Percentiles rank a stretch among this genome's conserved stretches.
Conservation (phyloP, 306 rosid genomes). For the Cicer judaicum region DNA sequence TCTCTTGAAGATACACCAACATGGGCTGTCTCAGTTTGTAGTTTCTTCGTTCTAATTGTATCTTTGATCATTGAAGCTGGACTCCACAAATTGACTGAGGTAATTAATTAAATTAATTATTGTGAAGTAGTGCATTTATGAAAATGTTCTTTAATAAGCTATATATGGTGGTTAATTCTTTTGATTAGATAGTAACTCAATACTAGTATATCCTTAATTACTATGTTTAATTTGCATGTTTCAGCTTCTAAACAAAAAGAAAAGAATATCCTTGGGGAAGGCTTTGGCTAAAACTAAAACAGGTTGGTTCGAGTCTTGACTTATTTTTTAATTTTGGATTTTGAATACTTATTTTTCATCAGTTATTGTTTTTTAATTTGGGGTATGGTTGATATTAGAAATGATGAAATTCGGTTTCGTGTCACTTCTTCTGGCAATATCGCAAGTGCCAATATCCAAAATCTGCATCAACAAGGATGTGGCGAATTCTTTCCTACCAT, state of each 20-base stretch:
- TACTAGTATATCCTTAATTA: too few species aligned
- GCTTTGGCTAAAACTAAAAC: constrained; percentile 63
- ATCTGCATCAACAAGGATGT: constrained; percentile 55
- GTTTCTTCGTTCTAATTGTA: constrained; percentile 50
- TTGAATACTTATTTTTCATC: neutral
- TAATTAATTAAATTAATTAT: neutral
- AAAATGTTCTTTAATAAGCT: too few species aligned
- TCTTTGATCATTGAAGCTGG: constrained; percentile 58
- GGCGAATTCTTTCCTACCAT: constrained; percentile 62
- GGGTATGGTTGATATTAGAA: constrained; percentile 33
- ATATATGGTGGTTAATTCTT: too few species aligned
- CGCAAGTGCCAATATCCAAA: constrained; percentile 61
- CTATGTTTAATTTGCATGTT: neutral
- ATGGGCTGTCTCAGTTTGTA: constrained; percentile 65
- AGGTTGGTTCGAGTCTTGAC: constrained; percentile 40
- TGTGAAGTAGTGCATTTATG: neutral
- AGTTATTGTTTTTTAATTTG: neutral
- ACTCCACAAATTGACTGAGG: constrained; percentile 59
- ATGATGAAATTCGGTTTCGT: constrained; percentile 69
- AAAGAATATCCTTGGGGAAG: constrained; percentile 54
- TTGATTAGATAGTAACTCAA: neutral
- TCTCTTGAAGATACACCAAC: constrained; percentile 68
- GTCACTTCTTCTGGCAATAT: constrained; percentile 61
- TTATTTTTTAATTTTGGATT: too few species aligned
- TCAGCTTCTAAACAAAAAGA: constrained; percentile 55